Conservation (phyloP, 202 grass and related monocot species). For the Dendrocalamus latiflorus region DNA sequence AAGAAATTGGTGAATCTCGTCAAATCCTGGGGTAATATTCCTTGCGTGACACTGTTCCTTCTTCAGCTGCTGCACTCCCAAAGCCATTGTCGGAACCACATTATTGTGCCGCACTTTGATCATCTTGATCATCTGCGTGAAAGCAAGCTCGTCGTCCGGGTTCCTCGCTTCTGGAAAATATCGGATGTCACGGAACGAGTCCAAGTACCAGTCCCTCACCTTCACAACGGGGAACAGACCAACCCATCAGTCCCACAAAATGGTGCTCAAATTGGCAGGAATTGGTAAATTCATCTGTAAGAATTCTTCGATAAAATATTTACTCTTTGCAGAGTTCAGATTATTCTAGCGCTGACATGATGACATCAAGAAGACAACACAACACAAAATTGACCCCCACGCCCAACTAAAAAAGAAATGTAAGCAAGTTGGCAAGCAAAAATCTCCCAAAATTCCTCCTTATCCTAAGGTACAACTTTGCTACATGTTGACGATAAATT, state of each 20-base stretch:
- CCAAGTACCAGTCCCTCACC: slow-evolving; percentile 96
- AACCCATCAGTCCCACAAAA: slow-evolving; percentile 24
- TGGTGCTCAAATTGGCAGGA: slow-evolving; percentile 12
- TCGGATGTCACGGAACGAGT: slow-evolving; percentile 79
- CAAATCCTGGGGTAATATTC: slow-evolving; percentile 44
- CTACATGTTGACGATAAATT: background rate
- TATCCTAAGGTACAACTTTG: background rate
- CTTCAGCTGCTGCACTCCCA: slow-evolving; percentile 91
- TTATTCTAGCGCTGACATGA: slow-evolving; percentile 7
- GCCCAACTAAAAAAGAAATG: background rate
- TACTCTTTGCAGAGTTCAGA: slow-evolving; percentile 15
- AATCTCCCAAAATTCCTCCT: slow-evolving; percentile 18
- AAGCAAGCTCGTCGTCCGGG: slow-evolving; percentile 58
- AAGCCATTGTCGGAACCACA: slow-evolving; percentile 83
- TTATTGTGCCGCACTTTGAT: slow-evolving; percentile 88
- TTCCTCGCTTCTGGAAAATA: slow-evolving; percentile 72
- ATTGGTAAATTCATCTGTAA: background rate
- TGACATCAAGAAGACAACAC: background rate
- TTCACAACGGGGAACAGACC: slow-evolving; percentile 11
- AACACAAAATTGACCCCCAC: background rate
- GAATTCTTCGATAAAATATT: background rate
- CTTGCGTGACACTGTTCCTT: slow-evolving; percentile 45
- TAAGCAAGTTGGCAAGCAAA: slow-evolving; percentile 15
- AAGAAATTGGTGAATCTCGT: slow-evolving; percentile 77
- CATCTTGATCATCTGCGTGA: slow-evolving; percentile 75